Percentiles rank a stretch among this genome's conserved stretches.
Evolutionary conservation across 192 early-diverging fungal genomes (phyloP).

Genomic region (Backusella mclennaniae): DNA sequence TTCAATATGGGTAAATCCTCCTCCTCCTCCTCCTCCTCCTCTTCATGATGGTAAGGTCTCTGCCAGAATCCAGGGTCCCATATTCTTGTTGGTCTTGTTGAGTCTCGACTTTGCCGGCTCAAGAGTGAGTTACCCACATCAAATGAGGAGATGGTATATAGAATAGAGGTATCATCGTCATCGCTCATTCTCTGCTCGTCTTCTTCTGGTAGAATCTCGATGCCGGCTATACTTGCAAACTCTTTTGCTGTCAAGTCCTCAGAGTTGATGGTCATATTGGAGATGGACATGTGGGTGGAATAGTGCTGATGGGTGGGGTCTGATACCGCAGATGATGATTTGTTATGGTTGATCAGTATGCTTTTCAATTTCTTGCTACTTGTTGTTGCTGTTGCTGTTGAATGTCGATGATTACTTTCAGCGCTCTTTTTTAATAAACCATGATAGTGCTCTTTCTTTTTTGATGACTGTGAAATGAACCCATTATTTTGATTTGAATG

Average conservation of each 20-base stretch:
- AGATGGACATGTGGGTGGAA: not conserved
- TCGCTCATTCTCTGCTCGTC: not conserved
- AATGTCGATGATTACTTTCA: not conserved
- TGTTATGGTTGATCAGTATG: not conserved
- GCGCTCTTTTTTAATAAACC: not conserved
- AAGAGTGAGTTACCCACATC: not conserved
- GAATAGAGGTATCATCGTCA: not conserved
- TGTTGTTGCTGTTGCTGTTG: not conserved
- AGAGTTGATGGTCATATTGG: constrained; percentile 24
- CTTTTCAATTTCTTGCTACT: not conserved
- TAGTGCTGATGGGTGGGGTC: not conserved
- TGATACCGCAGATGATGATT: not conserved
- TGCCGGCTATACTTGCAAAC: constrained; percentile 31
- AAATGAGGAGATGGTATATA: not conserved
- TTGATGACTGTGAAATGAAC: not conserved
- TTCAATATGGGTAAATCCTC: not conserved
- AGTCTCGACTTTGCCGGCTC: not conserved
- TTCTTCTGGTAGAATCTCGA: constrained; percentile 19
- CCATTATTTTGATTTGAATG: not conserved
- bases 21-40: not conserved
- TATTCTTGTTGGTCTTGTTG: not conserved
- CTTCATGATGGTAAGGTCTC: not conserved
- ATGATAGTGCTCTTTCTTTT: not conserved
- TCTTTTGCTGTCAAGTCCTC: constrained; percentile 30
- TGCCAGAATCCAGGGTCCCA: constrained; percentile 1